Evolutionary conservation across 192 early-diverging fungal species (phyloP), one percentile per base, ranked within the genome.

Genomic region (Entomortierella beljakovae): DNA sequence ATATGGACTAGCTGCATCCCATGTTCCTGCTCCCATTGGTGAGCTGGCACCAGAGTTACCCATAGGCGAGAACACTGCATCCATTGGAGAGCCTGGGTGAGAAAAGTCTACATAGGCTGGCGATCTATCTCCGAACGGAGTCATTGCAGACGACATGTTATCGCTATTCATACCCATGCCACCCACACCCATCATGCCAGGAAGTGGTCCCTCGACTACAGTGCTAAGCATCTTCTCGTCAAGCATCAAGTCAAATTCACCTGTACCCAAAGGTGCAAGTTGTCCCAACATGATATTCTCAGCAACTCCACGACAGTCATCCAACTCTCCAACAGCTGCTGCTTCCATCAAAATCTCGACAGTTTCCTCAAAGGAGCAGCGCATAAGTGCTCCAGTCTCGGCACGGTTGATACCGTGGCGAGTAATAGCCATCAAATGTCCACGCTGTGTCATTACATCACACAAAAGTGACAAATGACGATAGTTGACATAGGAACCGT

Each of bases 281-380:
- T 99, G 97, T 49, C 98, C 98, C 42, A 99, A 87, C 87, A 99
- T 91, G 37, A 99, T 97, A 82, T 96, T 97, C 80, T 98, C 98
- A 3, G 96, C 95, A 35, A 99, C 98, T 54, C 98, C 98, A 71
- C 90, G 89, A 80, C 97, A 98, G 81, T 96, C 94, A 82, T 99
- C 98, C 51, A 95, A 34, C 71, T 96, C 93, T 62, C 96, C 98
- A 23, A 89, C 89, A 40, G 92, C 90, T 6, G 98, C 96, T 5
- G 97, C 95, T 35, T 98, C 96, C 88, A 99, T 93, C 68, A 99
- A 88, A 80, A 98, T 92, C 85, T 99, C 98, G 0, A 99, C 98
- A 0, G 98, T 98, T 85, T 99, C 98, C 84, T 99, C 98, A 60
- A 99, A 99, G 11, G 98, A 96, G 61, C 93, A 94, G 40, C 97